Percentiles rank a stretch among this genome's conserved stretches.
Conservation (phyloP, 2,329 filamentous ascomycete genomes). For the Colletotrichum musae region DNA sequence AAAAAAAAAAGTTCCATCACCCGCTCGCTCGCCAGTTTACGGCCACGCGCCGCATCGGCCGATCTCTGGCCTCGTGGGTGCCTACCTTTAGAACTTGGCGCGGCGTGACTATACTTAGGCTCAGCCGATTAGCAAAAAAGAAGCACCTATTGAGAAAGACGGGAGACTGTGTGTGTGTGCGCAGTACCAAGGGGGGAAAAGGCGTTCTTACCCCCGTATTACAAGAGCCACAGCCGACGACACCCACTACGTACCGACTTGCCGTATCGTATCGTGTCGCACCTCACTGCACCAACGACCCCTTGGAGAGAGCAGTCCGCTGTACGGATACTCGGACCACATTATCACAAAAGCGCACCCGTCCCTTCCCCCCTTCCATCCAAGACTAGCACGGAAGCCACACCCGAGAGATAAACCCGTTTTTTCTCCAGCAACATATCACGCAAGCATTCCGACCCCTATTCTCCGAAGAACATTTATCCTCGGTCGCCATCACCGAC, state of each 20-base stretch:
- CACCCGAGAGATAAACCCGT: conserved; percentile 11
- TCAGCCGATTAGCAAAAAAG: conserved; percentile 7
- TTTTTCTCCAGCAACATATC: conserved; percentile 19
- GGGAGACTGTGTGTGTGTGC: not conserved
- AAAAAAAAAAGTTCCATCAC: not conserved
- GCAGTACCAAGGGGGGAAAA: not conserved
- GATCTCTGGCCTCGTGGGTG: conserved; percentile 39
- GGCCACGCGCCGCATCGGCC: conserved; percentile 34
- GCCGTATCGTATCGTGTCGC: conserved; percentile 11
- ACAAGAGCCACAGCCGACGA: conserved; percentile 18
- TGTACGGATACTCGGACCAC: conserved; percentile 24
- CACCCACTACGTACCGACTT: conserved; percentile 12
- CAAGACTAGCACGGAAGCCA: conserved; percentile 37
- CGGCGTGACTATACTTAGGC: conserved; percentile 36
- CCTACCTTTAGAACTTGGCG: conserved; percentile 28
- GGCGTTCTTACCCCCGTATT: not conserved
- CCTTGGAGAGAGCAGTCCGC: not conserved
- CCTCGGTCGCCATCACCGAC: conserved; percentile 27
- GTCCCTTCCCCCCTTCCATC: not conserved
- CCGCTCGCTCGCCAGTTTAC: conserved; percentile 2
- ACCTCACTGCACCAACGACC: not conserved
- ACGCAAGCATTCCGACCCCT: not conserved
- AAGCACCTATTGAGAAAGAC: not conserved
- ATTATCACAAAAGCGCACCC: conserved; percentile 13
- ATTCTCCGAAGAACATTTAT: not conserved